A percentile compares a stretch with the other conserved stretches of the same genome.
Conservation (phyloP, 2,329 filamentous ascomycete genomes). For the Lasiodiplodia sp. region DNA sequence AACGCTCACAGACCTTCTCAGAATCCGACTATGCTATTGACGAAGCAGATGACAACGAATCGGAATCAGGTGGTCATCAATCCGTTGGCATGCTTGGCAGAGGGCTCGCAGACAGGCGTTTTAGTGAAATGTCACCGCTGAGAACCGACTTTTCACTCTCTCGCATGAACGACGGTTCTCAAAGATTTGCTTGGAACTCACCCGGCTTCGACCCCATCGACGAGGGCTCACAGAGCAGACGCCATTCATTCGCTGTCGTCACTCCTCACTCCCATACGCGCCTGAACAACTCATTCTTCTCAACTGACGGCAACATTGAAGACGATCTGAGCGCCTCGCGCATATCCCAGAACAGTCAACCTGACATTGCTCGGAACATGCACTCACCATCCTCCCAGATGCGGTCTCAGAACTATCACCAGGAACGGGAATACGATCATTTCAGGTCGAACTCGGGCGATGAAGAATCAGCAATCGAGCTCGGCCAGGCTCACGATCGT, state of each 20-base stretch:
- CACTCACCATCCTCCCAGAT: constrained; percentile 23
- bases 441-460: constrained; percentile 29
- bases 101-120: constrained; percentile 25
- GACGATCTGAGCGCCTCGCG: constrained; percentile 23
- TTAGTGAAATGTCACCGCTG: constrained; percentile 39
- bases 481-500: constrained; percentile 28
- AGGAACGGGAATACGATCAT: constrained; percentile 28
- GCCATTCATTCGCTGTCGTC: constrained; percentile 72
- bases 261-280: constrained; percentile 36
- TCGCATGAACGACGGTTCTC: constrained; percentile 25
- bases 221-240: constrained; percentile 73
- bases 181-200: constrained; percentile 70
- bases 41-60: constrained; percentile 67
- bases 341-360: constrained; percentile 11
- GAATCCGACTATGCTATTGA: constrained; percentile 74
- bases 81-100: constrained; percentile 13
- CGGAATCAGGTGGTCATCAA: constrained; percentile 14
- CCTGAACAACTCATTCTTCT: constrained; percentile 38
- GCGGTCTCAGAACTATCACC: constrained; percentile 11
- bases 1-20: constrained; percentile 45
- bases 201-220: constrained; percentile 68
- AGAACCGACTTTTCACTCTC: constrained; percentile 44
- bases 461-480: constrained; percentile 28
- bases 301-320: constrained; percentile 31
- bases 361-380: constrained; percentile 5